Evolutionary conservation across 2,329 filamentous ascomycete species (phyloP).

Genomic region (Coniochaeta ligniaria): DNA sequence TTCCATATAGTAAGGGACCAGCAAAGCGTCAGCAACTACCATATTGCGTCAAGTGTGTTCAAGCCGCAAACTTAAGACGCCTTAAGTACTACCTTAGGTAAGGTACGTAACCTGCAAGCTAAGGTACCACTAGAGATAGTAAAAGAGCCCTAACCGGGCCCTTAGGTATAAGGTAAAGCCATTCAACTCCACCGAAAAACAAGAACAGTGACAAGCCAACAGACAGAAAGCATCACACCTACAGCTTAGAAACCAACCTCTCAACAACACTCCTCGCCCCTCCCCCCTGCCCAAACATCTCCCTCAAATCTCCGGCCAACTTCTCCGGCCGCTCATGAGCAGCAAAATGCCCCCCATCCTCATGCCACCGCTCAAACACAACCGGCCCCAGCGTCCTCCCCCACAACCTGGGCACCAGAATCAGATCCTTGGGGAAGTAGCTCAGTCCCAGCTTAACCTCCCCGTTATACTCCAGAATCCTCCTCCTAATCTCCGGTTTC

Average conservation of each 20-base stretch:
- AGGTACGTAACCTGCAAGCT: too few relatives aligned
- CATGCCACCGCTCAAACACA: conserved; percentile 45
- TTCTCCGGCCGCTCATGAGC: conserved; percentile 49
- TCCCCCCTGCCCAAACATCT: conserved; percentile 46
- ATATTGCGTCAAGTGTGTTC: too few relatives aligned
- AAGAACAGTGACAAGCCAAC: neutral
- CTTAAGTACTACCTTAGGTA: too few relatives aligned
- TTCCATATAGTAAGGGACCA: too few relatives aligned
- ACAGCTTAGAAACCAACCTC: neutral
- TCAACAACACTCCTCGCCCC: neutral
- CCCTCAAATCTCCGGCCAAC: conserved; percentile 43
- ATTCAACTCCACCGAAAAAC: too few relatives aligned
- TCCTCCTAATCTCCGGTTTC: conserved; percentile 7
- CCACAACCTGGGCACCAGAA: conserved; percentile 47
- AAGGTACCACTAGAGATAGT: too few relatives aligned
- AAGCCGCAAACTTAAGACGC: too few relatives aligned
- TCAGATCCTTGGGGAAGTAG: conserved; percentile 52
- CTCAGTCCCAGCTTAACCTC: conserved; percentile 42
- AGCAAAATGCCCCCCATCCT: conserved; percentile 53
- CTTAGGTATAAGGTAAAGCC: too few relatives aligned
- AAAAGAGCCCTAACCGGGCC: too few relatives aligned
- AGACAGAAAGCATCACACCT: neutral
- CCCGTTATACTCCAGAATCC: conserved; percentile 19
- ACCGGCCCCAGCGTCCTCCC: conserved; percentile 51
- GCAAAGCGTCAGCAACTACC: too few relatives aligned